Percentiles rank a stretch among this genome's conserved stretches.
These are phyloP conservation scores for Antrodiella citrinella DNA, from an alignment of 768 basidiomycete species.

Conservation along the genomic window DNA sequence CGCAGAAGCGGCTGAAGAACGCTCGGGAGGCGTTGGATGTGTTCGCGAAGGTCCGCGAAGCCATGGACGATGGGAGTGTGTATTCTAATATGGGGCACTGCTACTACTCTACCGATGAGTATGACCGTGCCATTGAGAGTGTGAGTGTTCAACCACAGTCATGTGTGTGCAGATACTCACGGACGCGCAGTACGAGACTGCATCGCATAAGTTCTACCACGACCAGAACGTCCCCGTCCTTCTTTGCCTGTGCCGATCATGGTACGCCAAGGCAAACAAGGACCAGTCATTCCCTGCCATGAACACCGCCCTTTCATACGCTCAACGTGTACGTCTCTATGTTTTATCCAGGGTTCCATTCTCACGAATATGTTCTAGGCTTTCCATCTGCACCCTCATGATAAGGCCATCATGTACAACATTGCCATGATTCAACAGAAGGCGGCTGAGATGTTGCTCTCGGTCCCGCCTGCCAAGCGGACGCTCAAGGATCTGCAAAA, in stretches of 20 bases:
- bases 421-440: constrained; percentile 99
- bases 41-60: constrained; percentile 88
- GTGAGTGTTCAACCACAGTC: constrained; percentile 47
- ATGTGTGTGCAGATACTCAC: constrained; percentile 1
- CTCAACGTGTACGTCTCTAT: constrained; percentile 52
- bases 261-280: constrained; percentile 90
- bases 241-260: constrained; percentile 83
- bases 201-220: constrained; percentile 68
- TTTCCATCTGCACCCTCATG: constrained; percentile 71
- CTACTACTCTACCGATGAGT: constrained; percentile 88
- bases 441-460: constrained; percentile 82
- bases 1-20: constrained; percentile 56
- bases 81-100: constrained; percentile 97
- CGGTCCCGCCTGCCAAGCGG: constrained; percentile 65
- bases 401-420: constrained; percentile 90
- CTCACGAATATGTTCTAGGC: constrained; percentile 44
- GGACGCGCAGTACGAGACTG: constrained; percentile 83
- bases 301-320: constrained; percentile 77
- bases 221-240: constrained; percentile 70
- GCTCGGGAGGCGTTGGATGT: constrained; percentile 83
- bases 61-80: constrained; percentile 72
- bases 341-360: background rate
- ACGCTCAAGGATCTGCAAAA: constrained; percentile 71
- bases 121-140: constrained; percentile 91
- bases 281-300: constrained; percentile 80